Percentiles rank a stretch among this genome's conserved stretches.
These are phyloP conservation scores for Podochytrium sp. DNA, from an alignment of 192 early-diverging fungal species.

Conservation along the genomic window DNA sequence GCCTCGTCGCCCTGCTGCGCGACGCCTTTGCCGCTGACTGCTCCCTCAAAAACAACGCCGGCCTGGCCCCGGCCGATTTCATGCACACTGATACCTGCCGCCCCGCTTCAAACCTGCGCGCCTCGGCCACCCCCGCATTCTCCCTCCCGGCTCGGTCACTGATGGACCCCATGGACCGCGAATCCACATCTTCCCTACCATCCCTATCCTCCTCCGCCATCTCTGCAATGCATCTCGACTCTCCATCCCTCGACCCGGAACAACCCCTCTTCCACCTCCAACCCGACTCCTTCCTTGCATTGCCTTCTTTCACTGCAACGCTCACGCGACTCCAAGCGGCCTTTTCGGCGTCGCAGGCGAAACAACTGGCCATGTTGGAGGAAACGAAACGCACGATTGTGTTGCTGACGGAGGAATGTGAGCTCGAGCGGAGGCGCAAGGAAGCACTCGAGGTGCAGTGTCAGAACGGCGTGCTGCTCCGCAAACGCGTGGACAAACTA, in stretches of 20 bases:
- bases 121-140: not conserved
- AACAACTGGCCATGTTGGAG: not conserved
- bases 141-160: not conserved
- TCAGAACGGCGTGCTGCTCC: not conserved
- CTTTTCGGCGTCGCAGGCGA: not conserved
- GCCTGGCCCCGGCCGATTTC: constrained; percentile 75
- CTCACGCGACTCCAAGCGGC: no score
- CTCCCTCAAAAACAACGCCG: constrained; percentile 73
- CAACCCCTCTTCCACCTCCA: not conserved
- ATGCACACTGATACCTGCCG: no score
- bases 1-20: constrained; percentile 70
- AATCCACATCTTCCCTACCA: not conserved
- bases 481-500: not conserved
- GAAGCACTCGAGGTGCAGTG: not conserved
- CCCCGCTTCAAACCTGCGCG: constrained; percentile 19
- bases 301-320: no score
- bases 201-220: not conserved
- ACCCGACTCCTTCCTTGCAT: no score
- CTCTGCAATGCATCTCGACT: not conserved
- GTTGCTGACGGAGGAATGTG: not conserved
- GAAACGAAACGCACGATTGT: not conserved
- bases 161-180: not conserved
- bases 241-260: not conserved
- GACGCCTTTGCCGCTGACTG: constrained; percentile 70
- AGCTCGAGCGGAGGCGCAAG: not conserved